Base-by-base conservation (phyloP, 768 basidiomycete genomes). In the Gyrodon lividus region DNA sequence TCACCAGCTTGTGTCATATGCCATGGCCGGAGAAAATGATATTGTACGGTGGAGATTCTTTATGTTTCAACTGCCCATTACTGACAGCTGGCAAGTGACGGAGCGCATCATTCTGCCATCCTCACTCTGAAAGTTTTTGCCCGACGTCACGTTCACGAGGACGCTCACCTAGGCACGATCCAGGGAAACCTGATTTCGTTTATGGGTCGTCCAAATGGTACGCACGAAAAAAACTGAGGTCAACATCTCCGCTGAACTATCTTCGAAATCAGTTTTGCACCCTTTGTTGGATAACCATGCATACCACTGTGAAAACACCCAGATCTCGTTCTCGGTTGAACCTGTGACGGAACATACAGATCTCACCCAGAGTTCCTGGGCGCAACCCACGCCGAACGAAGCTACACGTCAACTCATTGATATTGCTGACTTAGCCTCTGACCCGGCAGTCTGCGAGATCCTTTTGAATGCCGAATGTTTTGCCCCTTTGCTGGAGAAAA, bases 91-190 rank as follows among this genome's bases (percentile, higher is more conserved):
- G 19, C 46, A 10, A 46, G n/a, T 22, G 45, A 43, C 30, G 22
- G 35, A 16, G 35, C 35, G 9, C 35, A 37, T 37, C n/a, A 50
- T 19, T 46, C 48, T 33, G 17, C 48, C 4, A 34, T 19, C 9
- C 17, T 50, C 22, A 46, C 44, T 14, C 22, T 50, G 14, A 16
- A 24, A 22, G 43, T 50, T 16, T 50, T 31, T 46, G 48, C 43
- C 5, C 43, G 30, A 22, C 48, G 48, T 16, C 20, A 50, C 10
- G n/a, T 46, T n/a, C 48, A 50, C 24, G 9, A 34, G 20, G 30
- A 50, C n/a, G 30, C 43, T 12, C 30, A 50, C 22, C 31, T 50
- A 12, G 48, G 48, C 45, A 46, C 24, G 20, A 43, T 37, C 35
- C n/a, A n/a, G 16, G 35, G 35, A 4, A n/a, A 17, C 16, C 7